Conservation (phyloP, 768 basidiomycete species). For the Austroboletus eburneus region DNA sequence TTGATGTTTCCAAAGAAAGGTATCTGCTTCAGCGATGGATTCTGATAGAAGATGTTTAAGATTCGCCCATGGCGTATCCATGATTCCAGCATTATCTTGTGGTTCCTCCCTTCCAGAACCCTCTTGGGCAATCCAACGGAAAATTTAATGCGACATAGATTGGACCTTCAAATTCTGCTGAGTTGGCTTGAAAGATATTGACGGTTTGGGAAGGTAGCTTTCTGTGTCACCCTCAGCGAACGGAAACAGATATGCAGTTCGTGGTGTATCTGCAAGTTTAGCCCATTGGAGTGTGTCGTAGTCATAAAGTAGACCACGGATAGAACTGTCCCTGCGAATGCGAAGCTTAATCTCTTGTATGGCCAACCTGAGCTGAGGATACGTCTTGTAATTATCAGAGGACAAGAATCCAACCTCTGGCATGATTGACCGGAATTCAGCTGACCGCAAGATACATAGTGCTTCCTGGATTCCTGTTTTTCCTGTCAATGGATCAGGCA, state of each 20-base stretch:
- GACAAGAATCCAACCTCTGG: conserved; percentile 23
- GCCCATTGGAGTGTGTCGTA: not conserved
- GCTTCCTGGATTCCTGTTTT: not conserved
- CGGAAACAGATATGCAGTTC: not conserved
- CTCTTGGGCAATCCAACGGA: no score
- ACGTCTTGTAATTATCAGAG: conserved; percentile 20
- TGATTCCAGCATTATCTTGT: no score
- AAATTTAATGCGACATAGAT: no score
- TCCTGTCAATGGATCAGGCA: not conserved
- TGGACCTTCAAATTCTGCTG: no score
- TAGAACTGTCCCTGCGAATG: not conserved
- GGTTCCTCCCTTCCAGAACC: no score
- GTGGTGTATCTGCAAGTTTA: not conserved
- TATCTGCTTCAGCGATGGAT: no score
- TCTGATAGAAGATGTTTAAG: no score
- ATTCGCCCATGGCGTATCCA: no score
- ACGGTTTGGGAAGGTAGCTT: not conserved
- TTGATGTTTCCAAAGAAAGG: no score
- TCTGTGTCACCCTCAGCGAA: not conserved
- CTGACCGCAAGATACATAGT: conserved; percentile 33
- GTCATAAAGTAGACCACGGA: not conserved
- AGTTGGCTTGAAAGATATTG: no score
- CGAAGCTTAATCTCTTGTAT: not conserved
- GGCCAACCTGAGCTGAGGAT: not conserved
- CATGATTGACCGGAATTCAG: conserved; percentile 37